phyloP scores from a whole-genome alignment of 1,284 basidiomycete species.

The Caloboletus inedulis region DNA sequence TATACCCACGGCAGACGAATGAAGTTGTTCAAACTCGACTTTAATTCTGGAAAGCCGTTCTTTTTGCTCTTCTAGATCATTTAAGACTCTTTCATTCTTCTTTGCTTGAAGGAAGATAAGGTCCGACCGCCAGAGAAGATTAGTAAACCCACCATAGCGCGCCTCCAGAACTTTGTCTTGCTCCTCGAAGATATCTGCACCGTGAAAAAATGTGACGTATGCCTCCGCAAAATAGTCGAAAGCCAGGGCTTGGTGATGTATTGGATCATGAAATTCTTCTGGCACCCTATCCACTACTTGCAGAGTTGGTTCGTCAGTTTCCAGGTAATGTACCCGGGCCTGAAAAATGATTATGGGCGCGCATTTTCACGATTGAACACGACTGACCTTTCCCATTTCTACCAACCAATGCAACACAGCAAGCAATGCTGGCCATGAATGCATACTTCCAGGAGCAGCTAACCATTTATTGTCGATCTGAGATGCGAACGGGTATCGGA shows the following conservation, averaged over 20 bases:
- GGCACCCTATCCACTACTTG: conserved; percentile 60
- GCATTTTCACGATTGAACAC: neutral
- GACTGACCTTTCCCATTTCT: conserved; percentile 69
- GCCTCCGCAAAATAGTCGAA: conserved; percentile 72
- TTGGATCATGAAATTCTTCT: conserved; percentile 68
- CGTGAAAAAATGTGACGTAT: conserved; percentile 71
- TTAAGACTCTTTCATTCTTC: conserved; percentile 61
- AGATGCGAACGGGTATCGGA: conserved; percentile 74
- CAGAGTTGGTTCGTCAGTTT: conserved; percentile 60
- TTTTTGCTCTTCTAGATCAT: conserved; percentile 57
- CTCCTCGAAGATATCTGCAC: conserved; percentile 68
- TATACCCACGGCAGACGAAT: conserved; percentile 51
- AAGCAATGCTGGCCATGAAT: conserved; percentile 79
- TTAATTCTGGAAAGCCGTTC: conserved; percentile 45
- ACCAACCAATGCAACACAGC: conserved; percentile 88
- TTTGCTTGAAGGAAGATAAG: conserved; percentile 43
- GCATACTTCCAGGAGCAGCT: conserved; percentile 79
- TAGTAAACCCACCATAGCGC: conserved; percentile 59
- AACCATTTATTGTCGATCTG: conserved; percentile 78
- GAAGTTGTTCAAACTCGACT: conserved; percentile 55
- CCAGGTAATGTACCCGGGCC: conserved; percentile 50
- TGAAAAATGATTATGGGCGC: conserved; percentile 14
- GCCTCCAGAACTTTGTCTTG: conserved; percentile 68
- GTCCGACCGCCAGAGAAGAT: neutral
- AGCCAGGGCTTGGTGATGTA: conserved; percentile 70